Base-by-base conservation (phyloP, 148 eudicot genomes). In the Vaccinium macrocarpon region DNA sequence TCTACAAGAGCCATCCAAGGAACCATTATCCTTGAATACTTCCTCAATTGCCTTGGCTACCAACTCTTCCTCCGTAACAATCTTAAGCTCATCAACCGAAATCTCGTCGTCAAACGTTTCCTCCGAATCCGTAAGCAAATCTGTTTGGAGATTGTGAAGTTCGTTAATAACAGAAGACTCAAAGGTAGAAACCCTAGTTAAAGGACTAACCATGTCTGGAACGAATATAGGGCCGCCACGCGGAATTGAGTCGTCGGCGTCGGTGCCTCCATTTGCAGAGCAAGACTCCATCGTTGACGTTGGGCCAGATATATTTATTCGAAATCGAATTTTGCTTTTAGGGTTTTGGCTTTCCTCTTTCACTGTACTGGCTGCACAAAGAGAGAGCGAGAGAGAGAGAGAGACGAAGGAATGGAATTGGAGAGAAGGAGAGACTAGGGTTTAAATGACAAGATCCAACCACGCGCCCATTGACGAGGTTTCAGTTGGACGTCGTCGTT, bases 171-270 rank as follows among this genome's bases (percentile, higher is more conserved):
- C 50, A 42, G n/a, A 16, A 38, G 49, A 8, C 50, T 73, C 77
- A 11, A 73, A 73, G 5, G 48, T 42, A 73, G 77, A 73, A 73
- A 73, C 51, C 77, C 77, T 73, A 73, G 77, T 73, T 42, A 73
- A 42, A 73, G 50, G 50, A 73, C 77, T 73, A 5, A 42, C 77
- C 77, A 73, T 73, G 77, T 73, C 9, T 1, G 77, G 23, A 18
- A 42, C 50, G 77, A 35, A 73, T 73, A 73, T 73, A 5, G 77
- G 77, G 6, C 77, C 77, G 51, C 77, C 77, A 0, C 77, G 77
- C 0, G 77, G 77, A 73, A 73, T 73, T 19, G 77, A 73, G 19
- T 29, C 73, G 18, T 29, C 42, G 73, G 8, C 12, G 38, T 14
- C 38, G 8, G 38, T 6, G 73, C 72, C 73, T 14, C 18, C 73